Percentiles rank a stretch among this genome's conserved stretches.
Evolutionary conservation across 2,329 filamentous ascomycete species (phyloP).

Genomic region (Sphaerulina vaccinii): DNA sequence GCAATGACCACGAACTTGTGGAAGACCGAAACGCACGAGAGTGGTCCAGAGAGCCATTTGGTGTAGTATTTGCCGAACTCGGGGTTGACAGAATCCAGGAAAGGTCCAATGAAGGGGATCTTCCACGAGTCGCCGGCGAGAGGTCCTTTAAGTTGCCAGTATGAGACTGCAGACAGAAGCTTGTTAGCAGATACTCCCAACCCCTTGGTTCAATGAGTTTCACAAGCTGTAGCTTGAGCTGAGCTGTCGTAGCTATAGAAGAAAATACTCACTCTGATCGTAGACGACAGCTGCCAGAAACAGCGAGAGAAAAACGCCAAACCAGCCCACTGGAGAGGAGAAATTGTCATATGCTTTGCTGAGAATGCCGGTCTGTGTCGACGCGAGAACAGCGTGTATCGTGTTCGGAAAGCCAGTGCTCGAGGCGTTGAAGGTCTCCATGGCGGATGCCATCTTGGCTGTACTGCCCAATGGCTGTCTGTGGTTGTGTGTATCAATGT

Average conservation of each 20-base stretch:
- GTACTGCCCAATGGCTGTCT: background rate
- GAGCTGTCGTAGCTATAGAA: background rate
- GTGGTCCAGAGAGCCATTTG: slow-evolving; percentile 86
- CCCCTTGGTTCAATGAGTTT: background rate
- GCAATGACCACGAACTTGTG: slow-evolving; percentile 99
- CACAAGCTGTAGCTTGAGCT: background rate
- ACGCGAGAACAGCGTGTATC: slow-evolving; percentile 66
- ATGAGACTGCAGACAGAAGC: slow-evolving; percentile 41
- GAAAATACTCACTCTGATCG: slow-evolving; percentile 73
- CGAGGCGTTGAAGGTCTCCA: slow-evolving; percentile 37
- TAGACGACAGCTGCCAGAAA: slow-evolving; percentile 73
- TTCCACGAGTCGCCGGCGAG: slow-evolving; percentile 50
- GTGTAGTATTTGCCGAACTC: slow-evolving; percentile 87
- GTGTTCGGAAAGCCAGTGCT: slow-evolving; percentile 28
- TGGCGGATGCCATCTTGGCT: slow-evolving; percentile 32
- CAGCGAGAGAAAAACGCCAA: slow-evolving; percentile 68
- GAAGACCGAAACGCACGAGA: slow-evolving; percentile 98
- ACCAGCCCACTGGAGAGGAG: slow-evolving; percentile 47
- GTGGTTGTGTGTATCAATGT: background rate
- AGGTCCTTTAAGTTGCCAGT: slow-evolving; percentile 48
- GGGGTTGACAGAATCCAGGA: slow-evolving; percentile 86
- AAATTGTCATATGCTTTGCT: slow-evolving; percentile 59
- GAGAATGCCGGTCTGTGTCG: slow-evolving; percentile 50
- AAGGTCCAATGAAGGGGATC: slow-evolving; percentile 72
- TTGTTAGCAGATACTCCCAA: slow-evolving; percentile 20